Base-by-base conservation (phyloP, 2,329 filamentous ascomycete genomes). In the Macrophomina pseudophaseolina region DNA sequence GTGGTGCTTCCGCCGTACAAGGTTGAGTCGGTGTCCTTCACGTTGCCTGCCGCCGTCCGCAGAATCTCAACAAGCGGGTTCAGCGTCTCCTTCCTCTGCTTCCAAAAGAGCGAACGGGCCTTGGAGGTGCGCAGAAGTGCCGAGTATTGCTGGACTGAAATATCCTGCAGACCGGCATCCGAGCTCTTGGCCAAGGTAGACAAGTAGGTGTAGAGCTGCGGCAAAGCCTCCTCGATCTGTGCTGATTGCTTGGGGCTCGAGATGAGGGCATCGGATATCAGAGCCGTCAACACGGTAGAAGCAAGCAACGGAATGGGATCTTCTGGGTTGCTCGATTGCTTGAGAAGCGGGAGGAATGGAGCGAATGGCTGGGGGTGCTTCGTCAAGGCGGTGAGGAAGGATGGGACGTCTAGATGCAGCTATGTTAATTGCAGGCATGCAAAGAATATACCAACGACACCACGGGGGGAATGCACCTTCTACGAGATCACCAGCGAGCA, bases 81-180 rank as follows among this genome's bases (percentile, higher is more conserved):
- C 44, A 97, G 75, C 0, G 94, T 97, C 81, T 97, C 92, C 75
- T 89, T 89, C 72, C 92, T 87, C 79, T 97, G 92, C 70, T 91
- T 87, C 95, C 95, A 99, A 81, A 98, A 98, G 66, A 95, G 85
- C 71, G 90, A 85, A 70, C 95, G 87, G 3, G 93, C 88, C 67
- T 87, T 87, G 68, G 84, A 87, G 46, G 89, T 92, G 68, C 93
- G 90, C 38, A 99, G 84, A 38, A 99, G 84, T 23, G 91, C 86
- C 42, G 95, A 97, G 80, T 94, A 96, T 76, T 94, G 88, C 74
- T 95, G 92, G 12, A 98, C 93, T 32, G 93, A 94, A 75, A 98
- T 97, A 75, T 99, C 95, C 80, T 99, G 95, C 66, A 97, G 85
- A 46, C 93, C 93, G 65, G 92, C 91, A 80, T 99, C 95, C 66